Evolutionary conservation across 768 basidiomycete species (phyloP), one percentile per base, ranked within the genome.

Genomic region (Jaapia argillacea): DNA sequence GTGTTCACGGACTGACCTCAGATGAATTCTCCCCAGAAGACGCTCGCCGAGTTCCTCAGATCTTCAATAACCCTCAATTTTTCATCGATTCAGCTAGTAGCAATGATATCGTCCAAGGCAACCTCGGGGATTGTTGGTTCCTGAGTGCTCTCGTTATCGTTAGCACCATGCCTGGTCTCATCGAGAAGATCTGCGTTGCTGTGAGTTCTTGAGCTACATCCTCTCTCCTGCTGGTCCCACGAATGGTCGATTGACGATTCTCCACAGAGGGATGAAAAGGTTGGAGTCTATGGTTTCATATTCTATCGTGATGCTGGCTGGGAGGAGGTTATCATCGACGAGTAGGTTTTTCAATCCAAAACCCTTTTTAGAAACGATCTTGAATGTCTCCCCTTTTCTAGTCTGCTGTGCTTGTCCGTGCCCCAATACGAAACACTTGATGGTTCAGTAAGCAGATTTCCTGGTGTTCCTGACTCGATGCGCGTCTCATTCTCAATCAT

Each of bases 221-320:
- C n/a, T n/a, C n/a, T n/a, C n/a, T n/a, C n/a, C n/a, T n/a, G n/a
- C n/a, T n/a, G n/a, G n/a, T n/a, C n/a, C n/a, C n/a, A n/a, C n/a
- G n/a, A n/a, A n/a, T n/a, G n/a, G n/a, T n/a, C n/a, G n/a, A n/a
- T n/a, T n/a, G n/a, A n/a, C n/a, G n/a, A n/a, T n/a, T n/a, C n/a
- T n/a, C n/a, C 22, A 3, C 45, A 75, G 71, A 60, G 69, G 10
- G 70, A 75, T 46, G 70, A 74, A 51, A 45, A 67, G 49, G 68
- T 75, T 23, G 75, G 75, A 2, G 65, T 79, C 4, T 79, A 77
- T 47, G 76, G 75, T 2, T 79, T 74, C 53, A 65, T 77, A 39
- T 77, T 79, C 55, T 74, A 69, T 54, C 60, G 73, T 2, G 75
- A 77, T 52, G 58, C 59, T 33, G 58, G 61, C 22, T 77, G 75